These are phyloP conservation scores for Neospora caninum DNA, from an alignment of 169 alveolate genomes.

Conservation along the genomic window DNA sequence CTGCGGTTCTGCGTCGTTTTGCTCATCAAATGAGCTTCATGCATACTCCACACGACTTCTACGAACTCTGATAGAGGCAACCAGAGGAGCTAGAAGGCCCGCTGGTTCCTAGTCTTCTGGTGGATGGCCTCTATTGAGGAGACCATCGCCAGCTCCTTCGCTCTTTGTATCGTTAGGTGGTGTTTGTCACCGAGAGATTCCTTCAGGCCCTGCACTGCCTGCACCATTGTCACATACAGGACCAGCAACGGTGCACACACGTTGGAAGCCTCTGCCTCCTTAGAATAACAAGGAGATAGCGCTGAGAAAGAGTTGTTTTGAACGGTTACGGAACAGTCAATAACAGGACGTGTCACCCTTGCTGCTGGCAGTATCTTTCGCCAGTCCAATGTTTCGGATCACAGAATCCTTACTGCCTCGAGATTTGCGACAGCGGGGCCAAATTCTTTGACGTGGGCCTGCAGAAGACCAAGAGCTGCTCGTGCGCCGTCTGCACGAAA, in stretches of 20 bases:
- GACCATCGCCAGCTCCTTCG: neutral
- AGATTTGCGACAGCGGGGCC: neutral
- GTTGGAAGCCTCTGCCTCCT: no score
- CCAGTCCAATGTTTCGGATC: neutral
- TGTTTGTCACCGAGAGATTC: neutral
- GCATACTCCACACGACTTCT: no score
- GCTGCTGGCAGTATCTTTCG: neutral
- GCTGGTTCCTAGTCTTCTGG: neutral
- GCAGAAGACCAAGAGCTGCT: neutral
- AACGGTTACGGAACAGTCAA: neutral
- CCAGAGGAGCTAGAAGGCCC: neutral
- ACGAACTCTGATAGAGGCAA: no score
- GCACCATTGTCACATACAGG: neutral
- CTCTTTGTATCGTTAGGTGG: neutral
- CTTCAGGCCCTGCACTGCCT: neutral
- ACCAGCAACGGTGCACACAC: no score
- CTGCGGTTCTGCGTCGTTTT: no score
- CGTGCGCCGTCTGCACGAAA: neutral
- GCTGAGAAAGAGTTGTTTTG: neutral
- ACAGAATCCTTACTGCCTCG: neutral
- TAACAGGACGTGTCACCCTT: neutral
- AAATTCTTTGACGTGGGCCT: neutral
- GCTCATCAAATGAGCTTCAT: no score
- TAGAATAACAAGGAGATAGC: no score
- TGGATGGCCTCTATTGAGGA: neutral